Evolutionary conservation across 345 rosid species (phyloP).

Genomic region (Limnanthes douglasii): DNA sequence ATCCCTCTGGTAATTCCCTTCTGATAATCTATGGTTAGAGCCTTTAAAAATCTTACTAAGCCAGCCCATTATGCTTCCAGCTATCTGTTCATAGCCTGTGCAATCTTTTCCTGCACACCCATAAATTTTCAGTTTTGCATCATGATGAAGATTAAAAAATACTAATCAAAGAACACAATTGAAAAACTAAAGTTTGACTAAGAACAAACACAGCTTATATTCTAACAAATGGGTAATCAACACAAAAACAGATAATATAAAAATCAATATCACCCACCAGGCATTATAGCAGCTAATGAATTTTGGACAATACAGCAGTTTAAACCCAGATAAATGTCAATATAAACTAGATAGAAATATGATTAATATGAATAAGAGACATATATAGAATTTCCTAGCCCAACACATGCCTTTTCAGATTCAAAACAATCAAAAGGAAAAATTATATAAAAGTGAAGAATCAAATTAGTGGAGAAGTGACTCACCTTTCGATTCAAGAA

Average conservation of each 20-base stretch:
- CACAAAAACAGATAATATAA: not conserved
- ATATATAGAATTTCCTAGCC: conserved; percentile 19
- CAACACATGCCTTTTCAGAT: conserved; percentile 18
- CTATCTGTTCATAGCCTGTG: conserved; percentile 36
- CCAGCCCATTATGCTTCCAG: conserved; percentile 57
- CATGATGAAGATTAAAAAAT: not conserved
- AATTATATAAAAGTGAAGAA: conserved; percentile 14
- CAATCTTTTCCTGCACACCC: conserved; percentile 25
- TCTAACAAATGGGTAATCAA: conserved; percentile 3
- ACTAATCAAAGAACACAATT: no score
- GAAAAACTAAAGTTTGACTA: not conserved
- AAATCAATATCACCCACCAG: conserved; percentile 20
- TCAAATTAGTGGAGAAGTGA: conserved; percentile 17
- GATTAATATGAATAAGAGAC: no score
- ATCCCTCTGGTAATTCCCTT: conserved; percentile 30
- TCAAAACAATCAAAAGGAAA: conserved; percentile 14
- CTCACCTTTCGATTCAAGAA: conserved; percentile 24
- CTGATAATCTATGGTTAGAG: conserved; percentile 32
- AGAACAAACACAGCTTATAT: conserved; percentile 3
- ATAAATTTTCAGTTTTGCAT: no score
- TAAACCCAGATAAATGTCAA: conserved; percentile 4
- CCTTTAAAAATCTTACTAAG: conserved; percentile 78
- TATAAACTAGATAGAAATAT: not conserved
- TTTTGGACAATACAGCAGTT: conserved; percentile 8
- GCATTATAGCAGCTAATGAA: conserved; percentile 15